Conservation (phyloP, 176 grass and related monocot species). For the Bothriochloa decipiens region DNA sequence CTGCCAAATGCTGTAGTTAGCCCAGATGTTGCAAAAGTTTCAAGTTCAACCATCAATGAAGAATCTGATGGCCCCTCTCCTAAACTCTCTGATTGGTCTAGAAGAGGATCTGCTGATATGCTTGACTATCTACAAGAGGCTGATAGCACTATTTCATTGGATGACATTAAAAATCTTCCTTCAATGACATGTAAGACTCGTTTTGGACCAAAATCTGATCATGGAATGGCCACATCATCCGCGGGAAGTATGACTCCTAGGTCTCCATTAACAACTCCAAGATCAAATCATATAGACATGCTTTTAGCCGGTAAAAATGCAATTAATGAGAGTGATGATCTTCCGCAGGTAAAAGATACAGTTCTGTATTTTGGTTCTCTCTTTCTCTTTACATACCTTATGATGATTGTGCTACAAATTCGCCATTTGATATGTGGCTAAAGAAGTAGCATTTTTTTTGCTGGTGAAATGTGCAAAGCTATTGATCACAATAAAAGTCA, state of each 20-base stretch:
- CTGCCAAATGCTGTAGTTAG: slow-evolving; percentile 53
- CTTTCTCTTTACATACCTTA: background rate
- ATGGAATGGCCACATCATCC: slow-evolving; percentile 93
- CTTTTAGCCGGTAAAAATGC: slow-evolving; percentile 80
- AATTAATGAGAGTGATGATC: slow-evolving; percentile 79
- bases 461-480: slow-evolving; percentile 24
- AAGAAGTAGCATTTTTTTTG: slow-evolving; percentile 28
- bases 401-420: slow-evolving; percentile 25
- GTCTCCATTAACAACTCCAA: slow-evolving; percentile 89
- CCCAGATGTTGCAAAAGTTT: slow-evolving; percentile 72
- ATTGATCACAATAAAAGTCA: background rate
- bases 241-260: slow-evolving; percentile 96
- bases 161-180: slow-evolving; percentile 87
- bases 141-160: slow-evolving; percentile 79
- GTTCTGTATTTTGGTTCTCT: background rate
- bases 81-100: slow-evolving; percentile 87
- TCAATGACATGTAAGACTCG: slow-evolving; percentile 96
- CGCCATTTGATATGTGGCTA: background rate
- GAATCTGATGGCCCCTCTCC: slow-evolving; percentile 90
- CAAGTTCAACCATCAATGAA: slow-evolving; percentile 82
- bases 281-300: slow-evolving; percentile 87
- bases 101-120: slow-evolving; percentile 85
- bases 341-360: slow-evolving; percentile 64
- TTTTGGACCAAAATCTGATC: slow-evolving; percentile 94
- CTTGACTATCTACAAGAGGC: slow-evolving; percentile 86